These are phyloP conservation scores for Podospora comata DNA, from an alignment of 495 filamentous ascomycete genomes.

Conservation along the genomic window DNA sequence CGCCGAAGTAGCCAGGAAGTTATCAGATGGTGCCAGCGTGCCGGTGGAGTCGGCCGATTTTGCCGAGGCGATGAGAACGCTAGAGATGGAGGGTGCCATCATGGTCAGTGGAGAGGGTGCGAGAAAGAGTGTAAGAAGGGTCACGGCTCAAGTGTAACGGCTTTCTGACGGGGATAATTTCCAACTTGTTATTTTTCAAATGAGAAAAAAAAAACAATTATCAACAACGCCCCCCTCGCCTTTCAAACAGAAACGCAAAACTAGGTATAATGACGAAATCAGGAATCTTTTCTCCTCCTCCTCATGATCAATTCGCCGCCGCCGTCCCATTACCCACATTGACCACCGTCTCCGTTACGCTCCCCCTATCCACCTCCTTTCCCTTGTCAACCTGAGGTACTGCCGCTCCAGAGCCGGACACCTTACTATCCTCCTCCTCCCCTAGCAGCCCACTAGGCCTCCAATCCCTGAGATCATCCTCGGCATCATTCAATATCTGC, in stretches of 20 bases:
- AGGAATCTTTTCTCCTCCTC: background rate
- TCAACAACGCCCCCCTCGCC: background rate
- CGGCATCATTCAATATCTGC: conserved; percentile 87
- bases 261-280: conserved; percentile 18
- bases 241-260: conserved; percentile 3
- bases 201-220: background rate
- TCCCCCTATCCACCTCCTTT: conserved; percentile 22
- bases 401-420: background rate
- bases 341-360: background rate
- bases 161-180: background rate
- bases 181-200: background rate
- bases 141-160: conserved; percentile 48
- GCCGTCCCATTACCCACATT: background rate
- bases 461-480: conserved; percentile 81
- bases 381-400: conserved; percentile 4
- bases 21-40: conserved; percentile 73
- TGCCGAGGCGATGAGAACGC: conserved; percentile 66
- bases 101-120: conserved; percentile 81
- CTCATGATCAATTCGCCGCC: background rate
- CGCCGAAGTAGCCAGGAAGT: conserved; percentile 65
- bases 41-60: conserved; percentile 75
- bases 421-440: background rate
- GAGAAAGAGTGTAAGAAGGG: conserved; percentile 76
- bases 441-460: conserved; percentile 35
- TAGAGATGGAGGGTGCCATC: conserved; percentile 83